A percentile compares a stretch with the other conserved stretches of the same genome.
phyloP scores from a whole-genome alignment of 2,329 filamentous ascomycete genomes.

The Trichoderma guizhouense region DNA sequence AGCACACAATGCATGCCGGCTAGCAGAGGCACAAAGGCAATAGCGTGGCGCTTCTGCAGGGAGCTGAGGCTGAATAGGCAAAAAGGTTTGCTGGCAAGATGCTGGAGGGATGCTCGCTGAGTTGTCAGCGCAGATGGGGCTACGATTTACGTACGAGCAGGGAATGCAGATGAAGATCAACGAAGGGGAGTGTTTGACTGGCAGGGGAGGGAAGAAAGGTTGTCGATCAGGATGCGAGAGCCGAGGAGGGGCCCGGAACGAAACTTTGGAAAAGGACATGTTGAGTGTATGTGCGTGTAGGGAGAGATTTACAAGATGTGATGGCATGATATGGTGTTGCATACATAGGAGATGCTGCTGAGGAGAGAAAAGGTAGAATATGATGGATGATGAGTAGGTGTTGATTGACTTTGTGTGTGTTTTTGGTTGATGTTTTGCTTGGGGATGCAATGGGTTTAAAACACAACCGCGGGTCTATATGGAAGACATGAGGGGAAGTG shows the following conservation, averaged over 20 bases:
- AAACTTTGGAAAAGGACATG: neutral
- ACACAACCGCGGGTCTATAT: neutral
- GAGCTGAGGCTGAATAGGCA: neutral
- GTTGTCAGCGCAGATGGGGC: slow-evolving; percentile 2
- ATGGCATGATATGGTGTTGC: neutral
- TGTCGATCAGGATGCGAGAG: neutral
- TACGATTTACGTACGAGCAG: neutral
- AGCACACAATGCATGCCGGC: neutral
- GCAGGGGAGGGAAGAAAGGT: neutral
- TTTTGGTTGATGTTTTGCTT: neutral
- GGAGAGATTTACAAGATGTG: neutral
- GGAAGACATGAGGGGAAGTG: neutral
- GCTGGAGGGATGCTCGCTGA: neutral
- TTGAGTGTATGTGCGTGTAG: neutral
- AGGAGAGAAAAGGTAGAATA: neutral
- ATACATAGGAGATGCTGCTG: neutral
- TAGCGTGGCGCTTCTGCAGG: neutral
- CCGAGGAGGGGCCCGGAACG: neutral
- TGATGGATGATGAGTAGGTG: neutral
- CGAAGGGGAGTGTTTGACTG: too few relatives aligned
- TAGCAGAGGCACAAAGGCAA: neutral
- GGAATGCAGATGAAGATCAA: neutral
- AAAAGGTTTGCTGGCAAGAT: neutral
- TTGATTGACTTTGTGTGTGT: neutral
- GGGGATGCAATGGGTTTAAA: neutral